phyloP scores from a whole-genome alignment of 371 early-diverging fungal genomes.

The Blakeslea trispora region DNA sequence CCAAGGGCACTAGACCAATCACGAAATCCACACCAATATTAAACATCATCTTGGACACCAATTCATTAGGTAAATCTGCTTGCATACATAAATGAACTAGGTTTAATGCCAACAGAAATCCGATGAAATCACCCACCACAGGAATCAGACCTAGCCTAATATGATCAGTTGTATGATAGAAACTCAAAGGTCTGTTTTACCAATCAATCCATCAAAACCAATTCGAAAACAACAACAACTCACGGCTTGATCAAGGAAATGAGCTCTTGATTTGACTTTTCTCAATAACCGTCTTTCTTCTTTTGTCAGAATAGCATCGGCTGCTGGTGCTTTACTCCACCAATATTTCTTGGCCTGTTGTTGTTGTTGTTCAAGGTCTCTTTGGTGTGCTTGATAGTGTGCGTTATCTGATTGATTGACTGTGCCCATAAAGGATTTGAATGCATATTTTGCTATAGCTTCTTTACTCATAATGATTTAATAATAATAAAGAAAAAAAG shows the following conservation, averaged over 20 bases:
- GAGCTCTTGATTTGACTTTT: conserved; percentile 40
- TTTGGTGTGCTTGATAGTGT: not conserved
- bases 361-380: not conserved
- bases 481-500: conserved; percentile 1
- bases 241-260: conserved; percentile 42
- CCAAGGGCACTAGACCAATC: conserved; percentile 48
- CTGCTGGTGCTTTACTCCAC: conserved; percentile 32
- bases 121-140: conserved; percentile 48
- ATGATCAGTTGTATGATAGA: no score
- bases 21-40: conserved; percentile 51
- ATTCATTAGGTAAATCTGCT: conserved; percentile 39
- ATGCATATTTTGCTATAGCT: conserved; percentile 21
- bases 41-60: conserved; percentile 44
- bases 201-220: conserved; percentile 53
- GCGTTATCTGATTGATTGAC: conserved; percentile 1
- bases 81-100: conserved; percentile 37
- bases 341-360: conserved; percentile 24
- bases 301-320: conserved; percentile 32
- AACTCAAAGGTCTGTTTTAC: no score
- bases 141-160: conserved; percentile 45
- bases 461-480: conserved; percentile 20
- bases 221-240: conserved; percentile 49
- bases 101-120: conserved; percentile 37
- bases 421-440: conserved; percentile 11
- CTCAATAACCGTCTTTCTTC: conserved; percentile 35